Percentiles rank a stretch among this genome's conserved stretches.
Evolutionary conservation across 1,139 yeast genomes (phyloP).

Genomic region (Debaryomyces udenii): DNA sequence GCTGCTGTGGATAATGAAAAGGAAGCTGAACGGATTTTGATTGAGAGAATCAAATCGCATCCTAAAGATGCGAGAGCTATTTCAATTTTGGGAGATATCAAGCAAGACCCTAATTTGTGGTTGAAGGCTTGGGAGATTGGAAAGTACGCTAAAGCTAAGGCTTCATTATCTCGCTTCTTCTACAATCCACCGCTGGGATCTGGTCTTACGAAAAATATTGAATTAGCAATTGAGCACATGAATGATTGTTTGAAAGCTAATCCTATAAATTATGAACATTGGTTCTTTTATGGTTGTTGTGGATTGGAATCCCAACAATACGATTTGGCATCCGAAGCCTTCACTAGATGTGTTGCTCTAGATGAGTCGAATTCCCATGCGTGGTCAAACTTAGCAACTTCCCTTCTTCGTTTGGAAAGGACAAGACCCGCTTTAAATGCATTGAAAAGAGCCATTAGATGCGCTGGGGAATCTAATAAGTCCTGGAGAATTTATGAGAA

Average conservation of each 20-base stretch:
- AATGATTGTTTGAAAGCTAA: slow-evolving; percentile 72
- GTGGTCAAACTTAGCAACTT: slow-evolving; percentile 94
- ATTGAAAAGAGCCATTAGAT: slow-evolving; percentile 71
- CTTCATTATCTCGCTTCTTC: slow-evolving; percentile 74
- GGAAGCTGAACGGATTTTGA: slow-evolving; percentile 64
- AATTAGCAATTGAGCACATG: slow-evolving; percentile 64
- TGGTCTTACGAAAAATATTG: slow-evolving; percentile 56
- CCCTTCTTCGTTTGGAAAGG: slow-evolving; percentile 67
- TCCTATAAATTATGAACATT: slow-evolving; percentile 80
- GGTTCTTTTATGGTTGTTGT: slow-evolving; percentile 93
- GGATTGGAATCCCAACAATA: slow-evolving; percentile 76
- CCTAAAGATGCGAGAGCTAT: slow-evolving; percentile 85
- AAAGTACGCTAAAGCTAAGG: slow-evolving; percentile 80
- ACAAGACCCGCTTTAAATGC: slow-evolving; percentile 82
- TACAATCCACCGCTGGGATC: slow-evolving; percentile 64
- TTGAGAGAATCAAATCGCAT: slow-evolving; percentile 52
- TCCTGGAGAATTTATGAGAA: slow-evolving; percentile 95
- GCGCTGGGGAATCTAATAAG: slow-evolving; percentile 63
- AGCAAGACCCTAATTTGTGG: slow-evolving; percentile 79
- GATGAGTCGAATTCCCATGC: slow-evolving; percentile 83
- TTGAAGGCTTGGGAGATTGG: slow-evolving; percentile 86
- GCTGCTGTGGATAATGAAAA: slow-evolving; percentile 81
- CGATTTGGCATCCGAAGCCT: slow-evolving; percentile 88
- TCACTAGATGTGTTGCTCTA: slow-evolving; percentile 84
- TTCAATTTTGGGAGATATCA: slow-evolving; percentile 85